These are phyloP conservation scores for Fragaria nilgerrensis DNA, from an alignment of 306 rosid genomes.

Conservation along the genomic window DNA sequence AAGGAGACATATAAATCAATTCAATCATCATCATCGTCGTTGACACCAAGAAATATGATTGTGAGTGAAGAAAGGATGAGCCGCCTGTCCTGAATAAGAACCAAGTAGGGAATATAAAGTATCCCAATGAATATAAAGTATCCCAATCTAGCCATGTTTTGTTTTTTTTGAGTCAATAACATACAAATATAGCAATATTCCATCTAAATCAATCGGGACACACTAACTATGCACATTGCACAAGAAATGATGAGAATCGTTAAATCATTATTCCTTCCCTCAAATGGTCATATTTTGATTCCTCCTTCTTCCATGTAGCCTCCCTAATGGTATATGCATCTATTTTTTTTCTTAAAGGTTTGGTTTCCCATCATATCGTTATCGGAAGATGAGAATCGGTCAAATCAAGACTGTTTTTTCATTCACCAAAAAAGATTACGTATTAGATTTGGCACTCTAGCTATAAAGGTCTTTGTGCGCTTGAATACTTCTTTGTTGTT, in stretches of 20 bases:
- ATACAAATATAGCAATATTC: background rate
- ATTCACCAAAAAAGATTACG: background rate
- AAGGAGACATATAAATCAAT: constrained; percentile 5
- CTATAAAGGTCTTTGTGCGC: too few relatives aligned
- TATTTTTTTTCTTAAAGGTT: background rate
- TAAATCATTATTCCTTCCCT: constrained; percentile 35
- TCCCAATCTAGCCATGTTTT: background rate
- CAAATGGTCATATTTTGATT: constrained; percentile 18
- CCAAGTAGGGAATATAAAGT: background rate
- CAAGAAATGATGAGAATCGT: constrained; percentile 26
- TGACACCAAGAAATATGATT: constrained; percentile 33
- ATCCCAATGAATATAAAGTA: background rate
- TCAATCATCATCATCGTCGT: constrained; percentile 29
- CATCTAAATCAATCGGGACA: background rate
- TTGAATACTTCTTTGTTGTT: too few relatives aligned
- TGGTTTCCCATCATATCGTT: background rate
- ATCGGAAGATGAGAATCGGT: background rate
- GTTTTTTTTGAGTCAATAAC: background rate
- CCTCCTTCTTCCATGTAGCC: background rate
- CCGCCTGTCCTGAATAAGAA: background rate
- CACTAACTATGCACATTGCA: background rate
- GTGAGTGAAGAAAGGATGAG: constrained; percentile 25
- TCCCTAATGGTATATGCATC: background rate
- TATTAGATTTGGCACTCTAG: too few relatives aligned
- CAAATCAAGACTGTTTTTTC: too few relatives aligned